Evolutionary conservation across 495 filamentous ascomycete genomes (phyloP).

Genomic region (Aspergillus indologenus): DNA sequence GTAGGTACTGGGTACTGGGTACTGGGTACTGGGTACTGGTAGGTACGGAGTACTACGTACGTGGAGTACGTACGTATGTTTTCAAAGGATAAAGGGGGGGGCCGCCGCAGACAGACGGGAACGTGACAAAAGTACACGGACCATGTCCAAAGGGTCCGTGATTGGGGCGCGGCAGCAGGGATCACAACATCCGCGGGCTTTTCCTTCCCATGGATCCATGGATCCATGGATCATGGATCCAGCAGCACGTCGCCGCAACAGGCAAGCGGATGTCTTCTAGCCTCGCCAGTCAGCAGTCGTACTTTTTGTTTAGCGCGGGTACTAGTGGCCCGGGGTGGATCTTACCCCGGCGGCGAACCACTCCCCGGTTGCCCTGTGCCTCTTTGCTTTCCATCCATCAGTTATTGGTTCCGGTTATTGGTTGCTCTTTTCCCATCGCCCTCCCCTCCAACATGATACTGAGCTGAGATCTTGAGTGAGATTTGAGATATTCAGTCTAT

Average conservation of each 20-base stretch:
- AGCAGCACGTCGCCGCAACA: slow-evolving; percentile 41
- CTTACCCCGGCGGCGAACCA: slow-evolving; percentile 22
- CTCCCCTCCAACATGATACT: too few species aligned
- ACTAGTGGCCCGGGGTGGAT: slow-evolving; percentile 4
- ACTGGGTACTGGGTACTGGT: too few species aligned
- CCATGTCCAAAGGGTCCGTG: slow-evolving; percentile 16
- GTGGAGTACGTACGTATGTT: too few species aligned
- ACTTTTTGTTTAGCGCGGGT: slow-evolving; percentile 23
- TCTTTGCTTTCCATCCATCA: slow-evolving; percentile 6
- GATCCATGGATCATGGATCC: too few species aligned
- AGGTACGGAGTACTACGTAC: too few species aligned
- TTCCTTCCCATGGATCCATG: too few species aligned
- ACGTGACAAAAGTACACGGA: slow-evolving; percentile 31
- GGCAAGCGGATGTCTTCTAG: slow-evolving; percentile 31
- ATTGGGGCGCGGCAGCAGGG: slow-evolving; percentile 46
- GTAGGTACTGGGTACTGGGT: too few species aligned
- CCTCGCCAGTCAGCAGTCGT: slow-evolving; percentile 17
- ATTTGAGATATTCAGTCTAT: too few species aligned
- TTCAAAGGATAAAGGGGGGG: too few species aligned
- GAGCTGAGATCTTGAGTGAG: too few species aligned
- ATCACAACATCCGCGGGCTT: slow-evolving; percentile 31
- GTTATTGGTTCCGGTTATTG: slow-evolving; percentile 1
- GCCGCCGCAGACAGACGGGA: too few species aligned
- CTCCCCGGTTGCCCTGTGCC: slow-evolving; percentile 23
- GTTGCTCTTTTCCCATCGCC: too few species aligned